Evolutionary conservation across 371 early-diverging fungal species (phyloP), one percentile per base, ranked within the genome.

Genomic region (Haplosporangium sp.): DNA sequence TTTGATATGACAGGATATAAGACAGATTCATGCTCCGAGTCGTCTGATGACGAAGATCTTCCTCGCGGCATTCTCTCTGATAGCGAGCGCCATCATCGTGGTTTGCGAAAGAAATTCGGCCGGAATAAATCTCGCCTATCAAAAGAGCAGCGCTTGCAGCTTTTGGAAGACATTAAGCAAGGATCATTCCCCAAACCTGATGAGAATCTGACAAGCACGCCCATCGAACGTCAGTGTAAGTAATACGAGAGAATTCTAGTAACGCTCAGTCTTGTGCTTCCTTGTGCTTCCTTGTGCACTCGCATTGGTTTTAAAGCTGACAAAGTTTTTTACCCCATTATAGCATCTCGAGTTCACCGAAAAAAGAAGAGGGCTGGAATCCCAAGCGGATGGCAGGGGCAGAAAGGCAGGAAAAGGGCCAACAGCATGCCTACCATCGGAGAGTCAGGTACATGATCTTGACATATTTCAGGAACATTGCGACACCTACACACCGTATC

Each of bases 1-100:
- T 72, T 79, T 20, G 79, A 79, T 21, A 79, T 79, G 79, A 79
- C 79, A 1, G 79, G 79, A 47, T 79, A 79, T 55, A 79, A 79
- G 55, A 72, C 73, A 11, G 79, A 79, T 36, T 69, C 79, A 21
- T 37, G 63, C 37, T 62, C 73, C 46, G 79, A 72, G 12, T 73
- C 79, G 2, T 72, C 72, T 14, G 79, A 77, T 43, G 71, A 64
- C 21, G 79, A 73, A 5, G 72, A 62, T 43, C 62, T 79, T 10
- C 79, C 79, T 12, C 64, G 79, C 16, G 79, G 69, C 13, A 68
- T 79, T 55, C 79, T 79, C 13, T 79, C 79, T 0, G 79, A 79
- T 42, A 72, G 79, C 21, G 79, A 79, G 58, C 79, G 79, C 20
- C 65, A 68, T 43, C 62, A 64, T 37, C 65, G 66, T 13, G 51